Conservation (phyloP, 768 basidiomycete genomes). For the Roridomyces roridus region DNA sequence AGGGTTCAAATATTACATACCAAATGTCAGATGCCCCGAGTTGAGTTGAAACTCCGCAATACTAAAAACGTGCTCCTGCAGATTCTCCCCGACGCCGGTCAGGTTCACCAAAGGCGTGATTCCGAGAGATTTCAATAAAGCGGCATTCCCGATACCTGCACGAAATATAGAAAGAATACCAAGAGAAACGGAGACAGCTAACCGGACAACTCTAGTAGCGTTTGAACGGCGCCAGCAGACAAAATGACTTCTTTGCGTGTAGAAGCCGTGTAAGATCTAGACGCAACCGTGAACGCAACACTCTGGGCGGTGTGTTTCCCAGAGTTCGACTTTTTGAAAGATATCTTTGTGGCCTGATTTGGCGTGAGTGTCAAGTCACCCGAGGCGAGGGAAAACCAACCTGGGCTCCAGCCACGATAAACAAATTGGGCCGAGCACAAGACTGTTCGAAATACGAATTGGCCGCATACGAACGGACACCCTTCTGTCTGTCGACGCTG, state of each 20-base stretch:
- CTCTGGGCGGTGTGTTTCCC: neutral
- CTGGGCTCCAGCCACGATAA: neutral
- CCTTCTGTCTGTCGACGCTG: neutral
- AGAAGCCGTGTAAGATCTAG: neutral
- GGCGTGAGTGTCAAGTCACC: too few species aligned
- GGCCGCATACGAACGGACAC: neutral
- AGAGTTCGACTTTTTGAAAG: neutral
- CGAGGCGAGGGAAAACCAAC: too few species aligned
- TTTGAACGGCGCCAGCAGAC: slow-evolving; percentile 30
- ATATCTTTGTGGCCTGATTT: neutral
- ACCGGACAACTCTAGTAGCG: slow-evolving; percentile 23
- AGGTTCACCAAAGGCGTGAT: slow-evolving; percentile 15
- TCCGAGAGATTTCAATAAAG: neutral
- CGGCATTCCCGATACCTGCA: slow-evolving; percentile 25
- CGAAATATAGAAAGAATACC: neutral
- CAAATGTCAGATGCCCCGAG: too few species aligned
- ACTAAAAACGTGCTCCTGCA: slow-evolving; percentile 21
- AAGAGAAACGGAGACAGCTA: neutral
- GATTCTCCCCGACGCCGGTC: slow-evolving; percentile 20
- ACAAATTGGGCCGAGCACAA: neutral
- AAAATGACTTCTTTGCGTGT: slow-evolving; percentile 31
- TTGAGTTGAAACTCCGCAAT: too few species aligned
- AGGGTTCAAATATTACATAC: too few species aligned
- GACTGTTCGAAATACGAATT: neutral
- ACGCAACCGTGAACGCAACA: neutral